Conservation (phyloP, 495 filamentous ascomycete genomes). For the Xylona heveae region DNA sequence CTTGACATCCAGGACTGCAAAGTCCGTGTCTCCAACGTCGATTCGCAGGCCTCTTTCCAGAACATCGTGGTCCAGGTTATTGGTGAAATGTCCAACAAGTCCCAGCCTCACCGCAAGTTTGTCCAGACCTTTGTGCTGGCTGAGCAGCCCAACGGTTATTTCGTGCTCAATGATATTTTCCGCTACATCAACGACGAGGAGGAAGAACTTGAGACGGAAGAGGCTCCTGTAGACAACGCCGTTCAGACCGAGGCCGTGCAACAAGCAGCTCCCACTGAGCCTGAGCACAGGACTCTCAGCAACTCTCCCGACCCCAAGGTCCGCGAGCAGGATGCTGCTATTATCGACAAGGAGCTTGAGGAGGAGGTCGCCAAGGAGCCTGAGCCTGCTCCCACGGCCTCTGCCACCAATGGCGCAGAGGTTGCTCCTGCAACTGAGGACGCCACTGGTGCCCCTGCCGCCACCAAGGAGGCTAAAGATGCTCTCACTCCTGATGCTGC, state of each 20-base stretch:
- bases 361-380: constrained; percentile 15
- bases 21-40: constrained; percentile 92
- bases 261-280: constrained; percentile 14
- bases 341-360: constrained; percentile 28
- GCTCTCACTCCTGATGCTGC: constrained; percentile 13
- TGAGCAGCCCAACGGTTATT: constrained; percentile 90
- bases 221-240: constrained; percentile 21
- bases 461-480: constrained; percentile 10
- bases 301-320: constrained; percentile 13
- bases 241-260: constrained; percentile 20
- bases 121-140: constrained; percentile 97
- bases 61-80: constrained; percentile 96
- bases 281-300: constrained; percentile 13
- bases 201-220: constrained; percentile 46
- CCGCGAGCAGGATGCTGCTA: constrained; percentile 27
- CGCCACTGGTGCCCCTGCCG: constrained; percentile 5
- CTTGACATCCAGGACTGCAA: constrained; percentile 95
- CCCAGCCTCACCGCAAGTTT: constrained; percentile 76
- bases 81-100: constrained; percentile 90
- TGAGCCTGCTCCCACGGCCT: constrained; percentile 20
- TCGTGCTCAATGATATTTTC: constrained; percentile 95
- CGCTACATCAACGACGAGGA: constrained; percentile 67
- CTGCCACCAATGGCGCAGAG: constrained; percentile 8
- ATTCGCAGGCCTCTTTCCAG: constrained; percentile 77
- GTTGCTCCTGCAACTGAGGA: no score